phyloP scores from a whole-genome alignment of 2,329 filamentous ascomycete genomes.

The Fusarium xylarioides region DNA sequence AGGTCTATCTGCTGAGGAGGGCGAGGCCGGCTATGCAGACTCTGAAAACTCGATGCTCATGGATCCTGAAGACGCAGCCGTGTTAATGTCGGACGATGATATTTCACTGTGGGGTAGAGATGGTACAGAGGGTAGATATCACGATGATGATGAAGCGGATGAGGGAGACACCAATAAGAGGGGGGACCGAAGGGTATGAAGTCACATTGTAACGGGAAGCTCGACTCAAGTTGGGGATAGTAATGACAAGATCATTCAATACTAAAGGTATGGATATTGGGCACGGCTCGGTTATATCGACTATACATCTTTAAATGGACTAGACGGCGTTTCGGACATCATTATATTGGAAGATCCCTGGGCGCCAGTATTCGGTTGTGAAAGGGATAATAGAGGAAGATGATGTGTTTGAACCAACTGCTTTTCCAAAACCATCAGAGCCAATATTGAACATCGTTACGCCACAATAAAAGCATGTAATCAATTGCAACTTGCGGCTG shows the following conservation, averaged over 20 bases:
- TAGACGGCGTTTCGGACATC: constrained; percentile 39
- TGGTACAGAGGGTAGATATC: constrained; percentile 48
- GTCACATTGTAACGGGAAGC: background rate
- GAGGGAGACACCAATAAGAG: constrained; percentile 31
- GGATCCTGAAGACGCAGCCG: constrained; percentile 61
- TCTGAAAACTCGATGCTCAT: constrained; percentile 53
- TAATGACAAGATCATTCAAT: constrained; percentile 1
- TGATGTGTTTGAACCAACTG: background rate
- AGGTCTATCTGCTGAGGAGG: constrained; percentile 45
- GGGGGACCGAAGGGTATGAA: constrained; percentile 5
- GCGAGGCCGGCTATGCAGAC: constrained; percentile 54
- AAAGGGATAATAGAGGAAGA: constrained; percentile 6
- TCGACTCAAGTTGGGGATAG: constrained; percentile 4
- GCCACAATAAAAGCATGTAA: constrained; percentile 9
- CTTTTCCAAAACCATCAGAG: constrained; percentile 5
- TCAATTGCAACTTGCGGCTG: constrained; percentile 15
- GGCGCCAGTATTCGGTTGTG: background rate
- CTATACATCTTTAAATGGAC: background rate
- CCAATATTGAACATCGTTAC: constrained; percentile 36
- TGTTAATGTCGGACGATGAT: constrained; percentile 67
- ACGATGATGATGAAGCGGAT: constrained; percentile 46
- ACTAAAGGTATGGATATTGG: background rate
- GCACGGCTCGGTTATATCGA: background rate
- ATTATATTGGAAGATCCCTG: background rate
- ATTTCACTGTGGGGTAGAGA: constrained; percentile 65